Evolutionary conservation across 805 yeast genomes (phyloP).

Genomic region (Monosporozyma aquatica): DNA sequence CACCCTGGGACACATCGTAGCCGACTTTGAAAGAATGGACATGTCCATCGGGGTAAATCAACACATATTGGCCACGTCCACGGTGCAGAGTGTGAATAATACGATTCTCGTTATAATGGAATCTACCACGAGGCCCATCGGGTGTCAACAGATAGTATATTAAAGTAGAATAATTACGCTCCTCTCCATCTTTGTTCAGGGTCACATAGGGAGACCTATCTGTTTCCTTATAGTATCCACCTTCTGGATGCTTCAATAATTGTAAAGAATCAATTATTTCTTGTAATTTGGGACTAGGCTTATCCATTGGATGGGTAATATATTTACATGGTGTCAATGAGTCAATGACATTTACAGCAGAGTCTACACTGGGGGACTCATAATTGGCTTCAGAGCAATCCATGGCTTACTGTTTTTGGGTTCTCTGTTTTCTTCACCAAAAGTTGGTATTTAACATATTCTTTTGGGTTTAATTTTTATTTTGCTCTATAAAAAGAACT

Average conservation of each 20-base stretch:
- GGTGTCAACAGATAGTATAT: constrained; percentile 47
- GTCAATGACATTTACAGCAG: constrained; percentile 8
- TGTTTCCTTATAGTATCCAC: constrained; percentile 50
- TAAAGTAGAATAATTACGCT: constrained; percentile 39
- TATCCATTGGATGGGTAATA: constrained; percentile 13
- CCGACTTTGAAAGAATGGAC: constrained; percentile 47
- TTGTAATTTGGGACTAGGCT: constrained; percentile 18
- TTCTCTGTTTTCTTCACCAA: too few species aligned
- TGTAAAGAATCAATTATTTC: constrained; percentile 31
- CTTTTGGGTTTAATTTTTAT: too few species aligned
- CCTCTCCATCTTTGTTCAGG: constrained; percentile 6
- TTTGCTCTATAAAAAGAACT: too few species aligned
- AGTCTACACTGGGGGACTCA: constrained; percentile 3
- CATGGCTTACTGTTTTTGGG: too few species aligned
- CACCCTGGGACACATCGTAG: constrained; percentile 38
- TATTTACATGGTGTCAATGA: constrained; percentile 8
- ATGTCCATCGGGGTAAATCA: constrained; percentile 42
- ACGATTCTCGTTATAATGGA: constrained; percentile 44
- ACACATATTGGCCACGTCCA: constrained; percentile 48
- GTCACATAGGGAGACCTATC: constrained; percentile 41
- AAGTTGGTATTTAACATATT: too few species aligned
- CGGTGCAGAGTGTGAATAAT: constrained; percentile 47
- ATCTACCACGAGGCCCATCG: constrained; percentile 41
- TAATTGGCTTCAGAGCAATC: neutral
- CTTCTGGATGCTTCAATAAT: constrained; percentile 42